Conservation (phyloP, 805 yeast species). For the Candida pseudofarinosa region DNA sequence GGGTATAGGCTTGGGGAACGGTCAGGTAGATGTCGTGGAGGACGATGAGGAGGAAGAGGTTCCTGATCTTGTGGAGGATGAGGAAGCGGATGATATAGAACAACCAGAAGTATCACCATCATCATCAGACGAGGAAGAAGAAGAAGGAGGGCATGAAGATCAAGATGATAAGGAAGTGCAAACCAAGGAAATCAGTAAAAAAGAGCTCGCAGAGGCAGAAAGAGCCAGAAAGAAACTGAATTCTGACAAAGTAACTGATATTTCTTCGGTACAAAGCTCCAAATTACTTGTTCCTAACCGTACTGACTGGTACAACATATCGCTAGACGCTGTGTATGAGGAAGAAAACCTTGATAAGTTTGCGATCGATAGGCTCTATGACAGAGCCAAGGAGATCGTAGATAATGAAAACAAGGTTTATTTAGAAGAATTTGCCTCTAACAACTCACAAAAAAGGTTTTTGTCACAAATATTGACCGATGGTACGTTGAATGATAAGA, state of each 20-base stretch:
- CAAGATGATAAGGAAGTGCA: constrained; percentile 12
- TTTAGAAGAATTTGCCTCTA: constrained; percentile 67
- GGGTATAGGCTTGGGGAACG: constrained; percentile 57
- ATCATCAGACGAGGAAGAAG: constrained; percentile 8
- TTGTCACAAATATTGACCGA: constrained; percentile 80
- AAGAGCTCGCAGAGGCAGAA: constrained; percentile 5
- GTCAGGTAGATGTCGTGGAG: constrained; percentile 28
- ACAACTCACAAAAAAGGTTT: constrained; percentile 80
- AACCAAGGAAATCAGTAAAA: constrained; percentile 20
- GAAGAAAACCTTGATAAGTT: constrained; percentile 43
- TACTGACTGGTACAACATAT: constrained; percentile 73
- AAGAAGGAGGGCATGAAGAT: constrained; percentile 10
- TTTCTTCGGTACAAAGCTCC: constrained; percentile 52
- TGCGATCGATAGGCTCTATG: constrained; percentile 57
- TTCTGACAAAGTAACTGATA: constrained; percentile 27
- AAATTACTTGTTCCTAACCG: constrained; percentile 58
- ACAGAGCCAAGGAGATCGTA: constrained; percentile 61
- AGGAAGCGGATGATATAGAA: constrained; percentile 20
- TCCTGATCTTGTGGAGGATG: constrained; percentile 33
- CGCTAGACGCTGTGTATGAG: constrained; percentile 22
- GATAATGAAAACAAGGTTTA: constrained; percentile 70
- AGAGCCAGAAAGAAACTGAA: constrained; percentile 8
- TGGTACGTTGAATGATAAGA: constrained; percentile 94
- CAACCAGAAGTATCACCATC: constrained; percentile 1
- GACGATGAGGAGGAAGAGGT: constrained; percentile 24